A percentile compares a stretch with the other conserved stretches of the same genome.
phyloP scores from a whole-genome alignment of 164 flowering plant genomes.

The Kingdonia uniflora region DNA sequence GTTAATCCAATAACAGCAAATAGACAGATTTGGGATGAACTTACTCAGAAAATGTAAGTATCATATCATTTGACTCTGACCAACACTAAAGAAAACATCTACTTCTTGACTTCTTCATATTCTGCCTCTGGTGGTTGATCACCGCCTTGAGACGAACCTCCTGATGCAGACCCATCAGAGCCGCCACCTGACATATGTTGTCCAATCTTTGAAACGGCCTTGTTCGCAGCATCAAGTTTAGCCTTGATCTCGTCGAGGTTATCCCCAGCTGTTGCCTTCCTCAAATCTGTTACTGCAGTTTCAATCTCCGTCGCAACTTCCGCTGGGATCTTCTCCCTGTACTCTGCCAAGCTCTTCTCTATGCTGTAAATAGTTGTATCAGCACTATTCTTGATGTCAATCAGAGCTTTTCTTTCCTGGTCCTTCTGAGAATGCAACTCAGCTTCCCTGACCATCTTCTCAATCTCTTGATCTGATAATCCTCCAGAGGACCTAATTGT shows the following conservation, averaged over 20 bases:
- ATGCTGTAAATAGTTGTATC: conserved; percentile 44
- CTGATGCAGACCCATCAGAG: conserved; percentile 17
- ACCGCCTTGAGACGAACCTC: conserved; percentile 28
- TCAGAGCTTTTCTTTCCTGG: conserved; percentile 35
- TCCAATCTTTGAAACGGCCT: conserved; percentile 46
- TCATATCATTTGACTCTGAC: no score
- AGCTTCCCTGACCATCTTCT: conserved; percentile 50
- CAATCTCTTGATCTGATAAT: conserved; percentile 40
- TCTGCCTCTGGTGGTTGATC: conserved; percentile 58
- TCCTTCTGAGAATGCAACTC: conserved; percentile 43
- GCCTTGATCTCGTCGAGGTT: conserved; percentile 35
- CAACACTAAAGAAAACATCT: not conserved
- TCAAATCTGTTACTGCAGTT: conserved; percentile 30
- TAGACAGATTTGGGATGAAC: no score
- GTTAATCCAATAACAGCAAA: no score
- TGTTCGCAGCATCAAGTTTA: conserved; percentile 44
- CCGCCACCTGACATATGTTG: conserved; percentile 31
- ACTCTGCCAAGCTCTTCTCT: conserved; percentile 45
- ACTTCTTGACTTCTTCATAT: conserved; percentile 49
- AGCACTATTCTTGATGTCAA: conserved; percentile 37
- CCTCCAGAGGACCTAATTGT: conserved; percentile 52
- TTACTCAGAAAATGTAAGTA: no score
- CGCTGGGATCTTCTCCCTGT: conserved; percentile 37
- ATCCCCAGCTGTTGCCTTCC: conserved; percentile 27
- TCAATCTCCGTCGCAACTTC: conserved; percentile 36